A percentile compares a stretch with the other conserved stretches of the same genome.
These are phyloP conservation scores for Elongisporangium undulatum DNA, from an alignment of 352 stramenopile genomes.

Conservation along the genomic window DNA sequence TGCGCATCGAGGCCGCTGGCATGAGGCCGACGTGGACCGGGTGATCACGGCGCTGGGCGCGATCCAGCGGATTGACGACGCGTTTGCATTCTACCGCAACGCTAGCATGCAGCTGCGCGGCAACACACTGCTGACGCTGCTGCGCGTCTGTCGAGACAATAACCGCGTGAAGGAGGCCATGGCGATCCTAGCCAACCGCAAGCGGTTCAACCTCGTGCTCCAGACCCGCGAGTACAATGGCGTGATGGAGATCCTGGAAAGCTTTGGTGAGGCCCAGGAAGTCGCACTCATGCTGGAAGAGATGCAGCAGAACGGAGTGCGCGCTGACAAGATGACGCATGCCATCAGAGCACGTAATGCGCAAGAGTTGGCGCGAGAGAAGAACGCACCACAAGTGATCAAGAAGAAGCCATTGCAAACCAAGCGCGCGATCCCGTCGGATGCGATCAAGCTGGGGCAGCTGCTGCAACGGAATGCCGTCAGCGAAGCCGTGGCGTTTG, in stretches of 20 bases:
- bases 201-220: slow-evolving; percentile 42
- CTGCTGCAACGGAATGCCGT: slow-evolving; percentile 26
- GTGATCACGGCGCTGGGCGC: slow-evolving; percentile 45
- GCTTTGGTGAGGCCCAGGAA: slow-evolving; percentile 23
- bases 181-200: slow-evolving; percentile 47
- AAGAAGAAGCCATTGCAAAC: not conserved
- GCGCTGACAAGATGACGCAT: slow-evolving; percentile 20
- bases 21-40: slow-evolving; percentile 40
- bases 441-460: slow-evolving; percentile 16
- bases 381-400: not conserved
- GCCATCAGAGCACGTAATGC: slow-evolving; percentile 33
- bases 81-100: slow-evolving; percentile 62
- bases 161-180: slow-evolving; percentile 34
- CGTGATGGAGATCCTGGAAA: slow-evolving; percentile 44
- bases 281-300: slow-evolving; percentile 31
- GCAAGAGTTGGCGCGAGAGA: slow-evolving; percentile 14
- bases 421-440: slow-evolving; percentile 15
- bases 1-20: slow-evolving; percentile 26
- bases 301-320: slow-evolving; percentile 26
- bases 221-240: slow-evolving; percentile 31
- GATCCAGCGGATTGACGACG: slow-evolving; percentile 23
- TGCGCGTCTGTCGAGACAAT: slow-evolving; percentile 39
- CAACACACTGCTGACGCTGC: slow-evolving; percentile 38
- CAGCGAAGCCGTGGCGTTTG: slow-evolving; percentile 25
- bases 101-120: slow-evolving; percentile 34